Evolutionary conservation across 176 grass and related monocot species (phyloP), one percentile per base, ranked within the genome.

Genomic region (Tillandsia fasciculata): DNA sequence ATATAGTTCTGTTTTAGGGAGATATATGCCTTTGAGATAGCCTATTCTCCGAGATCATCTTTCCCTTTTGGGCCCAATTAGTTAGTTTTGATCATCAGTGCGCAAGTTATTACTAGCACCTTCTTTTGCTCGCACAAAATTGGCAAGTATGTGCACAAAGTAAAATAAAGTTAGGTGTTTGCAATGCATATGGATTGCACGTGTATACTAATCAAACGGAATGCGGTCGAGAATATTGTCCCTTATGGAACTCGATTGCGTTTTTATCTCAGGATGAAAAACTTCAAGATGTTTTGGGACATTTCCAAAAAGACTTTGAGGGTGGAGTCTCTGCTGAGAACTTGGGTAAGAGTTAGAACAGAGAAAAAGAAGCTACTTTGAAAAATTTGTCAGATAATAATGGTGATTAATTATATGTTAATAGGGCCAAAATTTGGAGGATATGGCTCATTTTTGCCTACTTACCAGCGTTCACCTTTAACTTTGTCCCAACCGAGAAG

Each of bases 261-360:
- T 29, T 52, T 49, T n/a, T 65, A 67, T 74, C 69, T 64, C 81
- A 91, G 88, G 84, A 91, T 74, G 72, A 81, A 66, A 91, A 81
- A 56, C 33, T 91, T 75, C 81, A 87, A 65, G 67, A 81, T 74
- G 26, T 87, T 13, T 66, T 91, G 81, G 84, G 88, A 53, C 75
- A 81, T 91, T 87, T 91, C 65, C 81, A 83, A 52, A 91, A 79
- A 70, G 79, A 77, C 11, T 91, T 82, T 73, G 81, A 91, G 76
- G 88, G 74, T 13, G 71, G 76, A 50, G 53, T 76, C 29, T 57
- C 42, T 76, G 71, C 72, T 48, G 58, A 64, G n/a, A 84, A 81
- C 29, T 73, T 74, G 29, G 88, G 88, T 91, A 84, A 81, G 80
- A 51, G 33, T 42, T 14, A 75, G 3, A 23, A 18, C 15, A 61